Evolutionary conservation across 371 early-diverging fungal species (phyloP), one percentile per base, ranked within the genome.

Genomic region (Mitosporidium daphniae): DNA sequence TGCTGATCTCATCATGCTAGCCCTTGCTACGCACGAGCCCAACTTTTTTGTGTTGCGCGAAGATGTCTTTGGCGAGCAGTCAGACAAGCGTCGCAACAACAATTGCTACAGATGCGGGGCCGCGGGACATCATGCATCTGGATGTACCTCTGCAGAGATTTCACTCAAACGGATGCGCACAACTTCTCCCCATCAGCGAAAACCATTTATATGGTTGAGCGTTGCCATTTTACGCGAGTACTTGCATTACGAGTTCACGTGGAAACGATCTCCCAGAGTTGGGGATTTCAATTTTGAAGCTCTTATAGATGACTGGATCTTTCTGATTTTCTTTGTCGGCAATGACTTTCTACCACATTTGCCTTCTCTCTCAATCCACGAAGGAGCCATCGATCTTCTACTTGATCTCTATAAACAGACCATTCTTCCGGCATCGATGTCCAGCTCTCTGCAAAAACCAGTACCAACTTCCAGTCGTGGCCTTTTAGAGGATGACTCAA

Each of bases 281-380:
- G 59, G 68, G 33, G 42, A 40, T 8, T 77, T 60, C 50, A 59
- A 74, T 37, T 40, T 77, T 11, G 77, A 84, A 36, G 56, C 77
- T 14, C 75, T 91, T 0, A 59, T 95, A 31, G 86, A 89, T 34
- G 95, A 98, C 45, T 98, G 82, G 82, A 69, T 98, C 10, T 82
- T 95, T 33, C 40, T 94, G 38, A 82, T 80, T 39, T 94, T 93
- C 53, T 80, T 93, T 50, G 84, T 89, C 14, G 99, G 99, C 31
- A 98, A 98, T 46, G 99, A 98, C 50, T 98, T 95, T 50, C 47
- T 98, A 33, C 99, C 99, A 2, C 86, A 86, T 41, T 40, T 91
- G 26, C 94, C 93, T 0, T 77, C 75, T 8, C 51, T 98, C 26
- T 89, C 94, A 37, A 89, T 95, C 22, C 57, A 72, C 18, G 86